Base-by-base conservation (phyloP, 345 rosid species). In the Eucalyptus globulus region DNA sequence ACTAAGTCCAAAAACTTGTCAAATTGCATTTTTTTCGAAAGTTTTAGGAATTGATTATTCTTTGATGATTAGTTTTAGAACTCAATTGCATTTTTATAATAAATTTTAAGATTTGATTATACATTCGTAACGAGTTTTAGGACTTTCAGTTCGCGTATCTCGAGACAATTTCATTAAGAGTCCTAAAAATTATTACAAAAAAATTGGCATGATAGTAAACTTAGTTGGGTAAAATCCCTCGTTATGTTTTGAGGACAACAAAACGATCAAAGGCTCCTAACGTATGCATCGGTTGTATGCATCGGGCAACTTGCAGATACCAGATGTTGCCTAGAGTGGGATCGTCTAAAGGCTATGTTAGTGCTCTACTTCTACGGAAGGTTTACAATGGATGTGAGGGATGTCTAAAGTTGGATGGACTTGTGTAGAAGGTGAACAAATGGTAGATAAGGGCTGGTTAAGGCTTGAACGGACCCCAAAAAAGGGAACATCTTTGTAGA, bases 1-100 rank as follows among this genome's bases (percentile, higher is more conserved):
- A 51, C 0, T 51, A 7, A 17, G 56, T 17, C 4, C 0, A 2
- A 51, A 51, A 17, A 51, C 4, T 58, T 58, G 2, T 17, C 4
- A 51, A 17, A 51, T 51, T 51, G 56, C 4, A 51, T 1, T 1
- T 7, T 16, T 51, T 51, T 51, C 8, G 1, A 51, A 17, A 51
- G 2, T 51, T 51, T 51, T 51, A 51, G 2, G 1, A 7, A 0
- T 51, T 7, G 2, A 51, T 51, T 51, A 51, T 51, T 7, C 1
- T 51, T 17, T 51, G 1, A 17, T 7, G 9, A 51, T 9, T 51
- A 51, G 0, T 3, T 17, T 51, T 51, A 51, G 1, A 0, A 51
- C 1, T 7, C 2, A 1, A 17, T 51, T 7, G 0, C 0, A 51
- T 9, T 51, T 51, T 51, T 51, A 0, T 1, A 7, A 51, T 17